A percentile compares a stretch with the other conserved stretches of the same genome.
These are phyloP conservation scores for Phaeotremella skinneri DNA, from an alignment of 768 basidiomycete species.

Conservation along the genomic window DNA sequence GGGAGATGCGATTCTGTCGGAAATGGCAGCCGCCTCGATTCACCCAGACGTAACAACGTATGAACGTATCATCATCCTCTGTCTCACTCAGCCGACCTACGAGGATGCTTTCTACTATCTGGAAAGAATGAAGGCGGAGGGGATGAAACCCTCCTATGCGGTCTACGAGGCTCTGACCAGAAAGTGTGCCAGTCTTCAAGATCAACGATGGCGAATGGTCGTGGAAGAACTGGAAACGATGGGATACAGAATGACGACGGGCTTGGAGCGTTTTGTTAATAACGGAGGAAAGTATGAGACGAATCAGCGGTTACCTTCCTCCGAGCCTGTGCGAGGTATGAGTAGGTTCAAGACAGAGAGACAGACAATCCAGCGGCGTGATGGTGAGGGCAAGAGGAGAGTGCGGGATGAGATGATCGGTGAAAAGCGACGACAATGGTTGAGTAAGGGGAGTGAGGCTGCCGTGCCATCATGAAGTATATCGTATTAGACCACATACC, in stretches of 20 bases:
- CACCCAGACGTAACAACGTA: conserved; percentile 64
- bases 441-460: neutral
- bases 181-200: conserved; percentile 61
- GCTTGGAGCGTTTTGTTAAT: conserved; percentile 6
- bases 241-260: conserved; percentile 19
- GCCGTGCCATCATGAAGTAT: neutral
- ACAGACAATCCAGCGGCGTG: neutral
- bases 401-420: conserved; percentile 3
- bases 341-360: neutral
- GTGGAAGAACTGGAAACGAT: conserved; percentile 63
- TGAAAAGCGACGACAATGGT: conserved; percentile 1
- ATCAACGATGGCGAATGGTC: conserved; percentile 65
- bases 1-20: conserved; percentile 65
- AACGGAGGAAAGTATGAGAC: neutral
- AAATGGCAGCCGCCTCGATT: conserved; percentile 61
- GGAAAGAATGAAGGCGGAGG: conserved; percentile 76
- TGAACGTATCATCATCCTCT: conserved; percentile 66
- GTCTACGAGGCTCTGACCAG: conserved; percentile 64
- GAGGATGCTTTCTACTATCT: conserved; percentile 87
- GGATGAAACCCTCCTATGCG: conserved; percentile 56
- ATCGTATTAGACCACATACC: too few relatives aligned
- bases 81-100: conserved; percentile 68
- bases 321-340: neutral
- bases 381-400: neutral
- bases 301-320: neutral